These are phyloP conservation scores for Myxozyma kluyveri DNA, from an alignment of 805 yeast genomes.

Conservation along the genomic window DNA sequence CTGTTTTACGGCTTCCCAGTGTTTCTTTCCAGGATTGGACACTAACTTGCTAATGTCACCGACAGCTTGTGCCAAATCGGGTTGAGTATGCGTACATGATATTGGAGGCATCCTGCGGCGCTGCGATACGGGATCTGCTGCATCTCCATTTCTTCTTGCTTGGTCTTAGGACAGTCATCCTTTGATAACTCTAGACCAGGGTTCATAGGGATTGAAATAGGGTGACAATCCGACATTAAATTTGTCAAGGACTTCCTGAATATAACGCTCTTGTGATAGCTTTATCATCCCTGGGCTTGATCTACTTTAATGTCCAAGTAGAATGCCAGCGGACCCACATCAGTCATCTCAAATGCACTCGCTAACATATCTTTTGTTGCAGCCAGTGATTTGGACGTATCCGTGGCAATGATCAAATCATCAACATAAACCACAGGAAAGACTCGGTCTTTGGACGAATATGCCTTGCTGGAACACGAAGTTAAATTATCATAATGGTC, in stretches of 20 bases:
- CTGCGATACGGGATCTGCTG: no score
- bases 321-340: background rate
- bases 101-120: no score
- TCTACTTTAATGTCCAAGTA: background rate
- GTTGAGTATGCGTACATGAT: no score
- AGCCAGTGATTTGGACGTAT: no score
- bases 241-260: background rate
- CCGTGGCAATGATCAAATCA: background rate
- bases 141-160: no score
- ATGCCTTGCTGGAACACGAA: no score
- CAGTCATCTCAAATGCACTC: background rate
- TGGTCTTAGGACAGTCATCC: no score
- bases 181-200: background rate
- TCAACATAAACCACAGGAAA: background rate
- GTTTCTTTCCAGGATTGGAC: no score
- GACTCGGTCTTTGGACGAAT: background rate
- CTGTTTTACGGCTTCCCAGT: no score
- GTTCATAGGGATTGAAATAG: background rate
- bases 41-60: no score
- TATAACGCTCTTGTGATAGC: background rate
- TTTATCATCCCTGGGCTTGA: background rate
- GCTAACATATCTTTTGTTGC: background rate
- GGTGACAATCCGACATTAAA: background rate
- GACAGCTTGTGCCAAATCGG: no score
- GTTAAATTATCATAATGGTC: no score